Conservation (phyloP, 2,329 filamentous ascomycete species). For the Didymella sp. region DNA sequence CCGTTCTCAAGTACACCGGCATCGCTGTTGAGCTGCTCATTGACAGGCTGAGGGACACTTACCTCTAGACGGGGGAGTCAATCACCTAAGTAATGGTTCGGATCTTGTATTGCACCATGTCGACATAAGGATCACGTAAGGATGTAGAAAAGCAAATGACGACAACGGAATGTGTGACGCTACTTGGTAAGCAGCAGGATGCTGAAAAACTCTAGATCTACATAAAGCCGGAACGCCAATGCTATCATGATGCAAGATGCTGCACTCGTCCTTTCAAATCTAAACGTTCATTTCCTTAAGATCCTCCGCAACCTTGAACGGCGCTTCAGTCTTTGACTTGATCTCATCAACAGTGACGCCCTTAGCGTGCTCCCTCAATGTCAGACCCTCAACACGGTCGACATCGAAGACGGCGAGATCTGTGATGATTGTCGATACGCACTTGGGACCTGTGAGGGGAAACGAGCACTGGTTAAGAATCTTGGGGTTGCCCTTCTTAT, state of each 20-base stretch:
- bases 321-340: slow-evolving; percentile 84
- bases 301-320: slow-evolving; percentile 79
- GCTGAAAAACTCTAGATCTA: neutral
- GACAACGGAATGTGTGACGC: neutral
- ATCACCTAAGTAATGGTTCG: neutral
- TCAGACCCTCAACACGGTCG: slow-evolving; percentile 78
- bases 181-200: slow-evolving; percentile 1
- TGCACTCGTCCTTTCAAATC: neutral
- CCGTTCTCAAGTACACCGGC: slow-evolving; percentile 11
- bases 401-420: slow-evolving; percentile 64
- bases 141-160: neutral
- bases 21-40: slow-evolving; percentile 5
- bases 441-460: slow-evolving; percentile 50
- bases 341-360: slow-evolving; percentile 89
- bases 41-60: slow-evolving; percentile 11
- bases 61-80: neutral
- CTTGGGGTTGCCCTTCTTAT: slow-evolving; percentile 92
- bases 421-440: slow-evolving; percentile 51
- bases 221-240: slow-evolving; percentile 20
- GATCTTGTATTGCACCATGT: neutral
- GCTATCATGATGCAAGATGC: slow-evolving; percentile 14
- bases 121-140: neutral
- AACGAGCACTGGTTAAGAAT: slow-evolving; percentile 61
- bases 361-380: slow-evolving; percentile 82
- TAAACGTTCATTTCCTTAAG: slow-evolving; percentile 73